A percentile compares a stretch with the other conserved stretches of the same genome.
Evolutionary conservation across 78 protist species (phyloP).

Genomic region (Dictyostelium firmibasis): DNA sequence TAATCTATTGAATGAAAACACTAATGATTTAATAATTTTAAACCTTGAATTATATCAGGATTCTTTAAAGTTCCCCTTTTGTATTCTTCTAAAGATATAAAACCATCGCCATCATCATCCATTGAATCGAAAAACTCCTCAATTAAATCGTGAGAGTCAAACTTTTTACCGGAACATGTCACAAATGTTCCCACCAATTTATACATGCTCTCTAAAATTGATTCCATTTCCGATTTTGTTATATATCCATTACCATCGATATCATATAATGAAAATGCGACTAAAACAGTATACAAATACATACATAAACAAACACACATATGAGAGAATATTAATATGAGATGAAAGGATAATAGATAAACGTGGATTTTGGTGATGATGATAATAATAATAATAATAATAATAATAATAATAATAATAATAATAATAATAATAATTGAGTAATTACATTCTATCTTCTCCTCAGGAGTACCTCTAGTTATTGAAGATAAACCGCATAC

Average conservation of each 20-base stretch:
- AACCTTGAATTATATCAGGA: slow-evolving; percentile 85
- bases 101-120: slow-evolving; percentile 84
- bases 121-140: slow-evolving; percentile 83
- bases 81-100: slow-evolving; percentile 73
- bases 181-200: slow-evolving; percentile 83
- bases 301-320: not conserved
- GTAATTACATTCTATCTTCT: slow-evolving; percentile 81
- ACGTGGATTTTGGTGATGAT: not conserved
- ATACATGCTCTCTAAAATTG: slow-evolving; percentile 81
- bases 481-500: slow-evolving; percentile 79
- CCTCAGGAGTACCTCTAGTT: slow-evolving; percentile 85
- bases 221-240: slow-evolving; percentile 67
- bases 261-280: slow-evolving; percentile 84
- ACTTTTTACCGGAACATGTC: slow-evolving; percentile 80
- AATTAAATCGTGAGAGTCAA: slow-evolving; percentile 78
- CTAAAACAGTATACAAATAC: not conserved
- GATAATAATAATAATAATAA: not conserved
- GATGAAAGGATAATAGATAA: not conserved
- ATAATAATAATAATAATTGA: not conserved
- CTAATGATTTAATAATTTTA: slow-evolving; percentile 37
- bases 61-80: slow-evolving; percentile 86
- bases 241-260: slow-evolving; percentile 84
- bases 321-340: not conserved
- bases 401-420: not conserved
- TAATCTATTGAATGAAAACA: not conserved